A percentile compares a stretch with the other conserved stretches of the same genome.
Conservation (phyloP, 768 basidiomycete genomes). For the Scleroderma bovista region DNA sequence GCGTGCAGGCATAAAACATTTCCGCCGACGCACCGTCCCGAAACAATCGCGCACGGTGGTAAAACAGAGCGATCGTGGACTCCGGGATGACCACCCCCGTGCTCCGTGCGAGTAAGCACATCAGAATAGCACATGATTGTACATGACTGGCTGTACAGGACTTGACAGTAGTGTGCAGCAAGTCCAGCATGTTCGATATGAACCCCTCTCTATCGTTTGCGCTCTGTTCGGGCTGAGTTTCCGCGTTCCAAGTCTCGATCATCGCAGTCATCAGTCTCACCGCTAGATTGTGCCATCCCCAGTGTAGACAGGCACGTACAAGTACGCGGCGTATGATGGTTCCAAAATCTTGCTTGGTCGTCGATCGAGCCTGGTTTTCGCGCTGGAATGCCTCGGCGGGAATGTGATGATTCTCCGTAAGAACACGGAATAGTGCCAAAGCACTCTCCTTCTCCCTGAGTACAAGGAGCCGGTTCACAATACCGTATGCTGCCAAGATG, state of each 20-base stretch:
- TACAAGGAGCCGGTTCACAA: slow-evolving; percentile 39
- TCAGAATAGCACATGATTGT: slow-evolving; percentile 35
- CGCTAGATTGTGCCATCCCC: slow-evolving; percentile 47
- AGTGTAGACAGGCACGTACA: slow-evolving; percentile 47
- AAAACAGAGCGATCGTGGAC: slow-evolving; percentile 42
- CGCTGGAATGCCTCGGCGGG: slow-evolving; percentile 42
- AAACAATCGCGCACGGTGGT: slow-evolving; percentile 32
- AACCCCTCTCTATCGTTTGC: slow-evolving; percentile 16
- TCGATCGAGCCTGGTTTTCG: slow-evolving; percentile 13
- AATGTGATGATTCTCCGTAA: slow-evolving; percentile 41
- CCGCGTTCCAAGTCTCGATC: slow-evolving; percentile 17
- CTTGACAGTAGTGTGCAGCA: slow-evolving; percentile 39
- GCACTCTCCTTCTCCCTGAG: slow-evolving; percentile 32
- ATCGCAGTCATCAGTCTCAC: slow-evolving; percentile 32
- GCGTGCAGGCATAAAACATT: slow-evolving; percentile 43
- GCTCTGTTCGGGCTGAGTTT: not conserved
- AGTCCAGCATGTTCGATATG: slow-evolving; percentile 36
- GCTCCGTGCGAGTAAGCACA: slow-evolving; percentile 32
- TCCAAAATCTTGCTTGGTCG: slow-evolving; percentile 32
- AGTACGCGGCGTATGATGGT: slow-evolving; percentile 46
- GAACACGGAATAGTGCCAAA: slow-evolving; percentile 43
- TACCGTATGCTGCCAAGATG: slow-evolving; percentile 36
- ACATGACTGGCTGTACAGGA: slow-evolving; percentile 33
- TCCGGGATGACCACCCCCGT: slow-evolving; percentile 35
- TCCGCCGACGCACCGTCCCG: slow-evolving; percentile 33